phyloP scores from a whole-genome alignment of 2,329 filamentous ascomycete genomes.

The Coniochaeta sp. region DNA sequence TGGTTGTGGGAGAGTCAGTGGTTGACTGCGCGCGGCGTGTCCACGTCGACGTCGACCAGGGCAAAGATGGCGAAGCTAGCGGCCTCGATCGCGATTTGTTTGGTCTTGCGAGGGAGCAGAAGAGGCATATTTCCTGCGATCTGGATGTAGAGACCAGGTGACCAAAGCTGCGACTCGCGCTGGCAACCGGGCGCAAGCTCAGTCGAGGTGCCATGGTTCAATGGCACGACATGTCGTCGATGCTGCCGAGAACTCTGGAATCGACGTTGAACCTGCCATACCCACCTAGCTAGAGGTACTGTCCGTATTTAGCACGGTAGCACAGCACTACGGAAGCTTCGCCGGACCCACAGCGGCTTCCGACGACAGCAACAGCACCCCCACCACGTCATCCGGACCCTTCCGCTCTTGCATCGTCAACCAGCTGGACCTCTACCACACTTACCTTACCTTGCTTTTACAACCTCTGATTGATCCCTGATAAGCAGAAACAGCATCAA shows the following conservation, averaged over 20 bases:
- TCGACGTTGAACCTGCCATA: background rate
- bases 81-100: slow-evolving; percentile 2
- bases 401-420: background rate
- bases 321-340: background rate
- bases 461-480: background rate
- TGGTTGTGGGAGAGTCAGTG: slow-evolving; percentile 5
- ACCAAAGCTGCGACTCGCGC: slow-evolving; percentile 9
- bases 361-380: no score
- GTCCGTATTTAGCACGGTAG: background rate
- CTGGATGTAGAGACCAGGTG: background rate
- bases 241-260: background rate
- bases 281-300: no score
- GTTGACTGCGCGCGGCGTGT: slow-evolving; percentile 17
- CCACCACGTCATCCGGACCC: slow-evolving; percentile 2
- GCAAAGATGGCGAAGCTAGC: background rate
- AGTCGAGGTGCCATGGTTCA: slow-evolving; percentile 22
- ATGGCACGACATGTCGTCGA: background rate
- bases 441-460: no score
- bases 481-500: background rate
- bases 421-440: background rate
- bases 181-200: slow-evolving; percentile 16
- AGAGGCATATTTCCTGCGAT: slow-evolving; percentile 18
- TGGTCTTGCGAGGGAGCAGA: slow-evolving; percentile 19
- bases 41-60: slow-evolving; percentile 2
- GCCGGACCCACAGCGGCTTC: slow-evolving; percentile 1